Conservation (phyloP, 2,329 filamentous ascomycete species). For the Metarhizium rileyi region DNA sequence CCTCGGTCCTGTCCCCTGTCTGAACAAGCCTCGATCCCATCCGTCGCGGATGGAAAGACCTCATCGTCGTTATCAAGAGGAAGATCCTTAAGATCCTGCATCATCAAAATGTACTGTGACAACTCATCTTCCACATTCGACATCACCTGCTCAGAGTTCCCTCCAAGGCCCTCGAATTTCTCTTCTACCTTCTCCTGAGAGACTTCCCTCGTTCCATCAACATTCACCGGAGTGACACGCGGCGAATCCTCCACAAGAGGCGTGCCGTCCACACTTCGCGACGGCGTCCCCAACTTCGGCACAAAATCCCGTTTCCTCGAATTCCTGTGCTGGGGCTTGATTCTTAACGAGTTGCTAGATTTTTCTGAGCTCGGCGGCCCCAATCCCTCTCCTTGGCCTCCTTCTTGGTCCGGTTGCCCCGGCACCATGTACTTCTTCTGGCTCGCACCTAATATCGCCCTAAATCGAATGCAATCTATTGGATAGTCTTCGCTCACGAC, state of each 20-base stretch:
- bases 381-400: background rate
- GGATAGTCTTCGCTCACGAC: conserved; percentile 62
- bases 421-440: conserved; percentile 50
- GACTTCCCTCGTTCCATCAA: conserved; percentile 5
- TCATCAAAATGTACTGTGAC: conserved; percentile 52
- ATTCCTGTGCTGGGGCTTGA: conserved; percentile 37
- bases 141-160: background rate
- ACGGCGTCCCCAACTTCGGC: conserved; percentile 28
- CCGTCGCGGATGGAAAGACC: conserved; percentile 13
- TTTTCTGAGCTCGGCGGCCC: conserved; percentile 9
- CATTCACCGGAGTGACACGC: conserved; percentile 14
- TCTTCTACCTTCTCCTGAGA: background rate
- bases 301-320: conserved; percentile 28
- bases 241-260: conserved; percentile 19
- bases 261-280: no score
- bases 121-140: conserved; percentile 40
- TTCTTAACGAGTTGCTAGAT: conserved; percentile 30
- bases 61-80: conserved; percentile 43
- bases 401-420: conserved; percentile 30
- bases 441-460: conserved; percentile 45
- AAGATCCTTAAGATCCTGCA: conserved; percentile 50
- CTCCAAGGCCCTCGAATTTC: background rate
- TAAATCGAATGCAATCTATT: conserved; percentile 55
- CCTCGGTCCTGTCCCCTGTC: background rate
- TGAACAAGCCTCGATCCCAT: conserved; percentile 3